Percentiles rank a stretch among this genome's conserved stretches.
These are phyloP conservation scores for Fusarium sp. DNA, from an alignment of 2,329 filamentous ascomycete genomes.

Conservation along the genomic window DNA sequence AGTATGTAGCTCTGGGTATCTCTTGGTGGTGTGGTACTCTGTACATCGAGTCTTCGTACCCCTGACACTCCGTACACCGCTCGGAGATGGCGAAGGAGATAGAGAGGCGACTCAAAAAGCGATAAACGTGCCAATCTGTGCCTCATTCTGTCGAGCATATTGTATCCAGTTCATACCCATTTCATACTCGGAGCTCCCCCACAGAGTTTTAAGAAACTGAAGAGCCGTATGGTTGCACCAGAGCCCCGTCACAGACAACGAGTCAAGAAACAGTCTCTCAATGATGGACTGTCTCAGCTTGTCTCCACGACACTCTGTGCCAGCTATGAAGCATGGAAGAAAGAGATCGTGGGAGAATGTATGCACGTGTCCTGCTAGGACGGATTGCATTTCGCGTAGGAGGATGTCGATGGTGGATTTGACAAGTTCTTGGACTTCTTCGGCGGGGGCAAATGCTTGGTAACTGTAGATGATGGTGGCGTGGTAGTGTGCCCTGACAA, in stretches of 20 bases:
- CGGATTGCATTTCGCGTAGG: constrained; percentile 1
- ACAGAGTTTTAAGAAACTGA: constrained; percentile 7
- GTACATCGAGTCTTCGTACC: not conserved
- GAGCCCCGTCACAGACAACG: constrained; percentile 5
- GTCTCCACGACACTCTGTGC: constrained; percentile 12
- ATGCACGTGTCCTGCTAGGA: not conserved
- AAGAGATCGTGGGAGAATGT: constrained; percentile 15
- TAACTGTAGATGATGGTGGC: constrained; percentile 36
- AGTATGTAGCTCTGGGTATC: not conserved
- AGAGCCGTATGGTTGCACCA: constrained; percentile 21
- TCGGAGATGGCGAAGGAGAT: not conserved
- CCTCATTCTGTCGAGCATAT: constrained; percentile 11
- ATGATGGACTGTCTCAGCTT: not conserved
- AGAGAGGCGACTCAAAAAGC: not conserved
- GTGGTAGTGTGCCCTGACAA: constrained; percentile 30
- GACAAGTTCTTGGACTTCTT: not conserved
- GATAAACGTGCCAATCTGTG: constrained; percentile 8
- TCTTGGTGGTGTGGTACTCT: too few species aligned
- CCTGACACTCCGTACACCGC: not conserved
- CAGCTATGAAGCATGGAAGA: constrained; percentile 12
- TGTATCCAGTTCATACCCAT: constrained; percentile 6
- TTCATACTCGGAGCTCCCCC: not conserved
- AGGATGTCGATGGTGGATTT: not conserved
- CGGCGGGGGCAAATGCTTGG: constrained; percentile 18
- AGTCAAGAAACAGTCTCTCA: constrained; percentile 1